Base-by-base conservation (phyloP, 257 asterid species). In the Osmanthus fragrans region DNA sequence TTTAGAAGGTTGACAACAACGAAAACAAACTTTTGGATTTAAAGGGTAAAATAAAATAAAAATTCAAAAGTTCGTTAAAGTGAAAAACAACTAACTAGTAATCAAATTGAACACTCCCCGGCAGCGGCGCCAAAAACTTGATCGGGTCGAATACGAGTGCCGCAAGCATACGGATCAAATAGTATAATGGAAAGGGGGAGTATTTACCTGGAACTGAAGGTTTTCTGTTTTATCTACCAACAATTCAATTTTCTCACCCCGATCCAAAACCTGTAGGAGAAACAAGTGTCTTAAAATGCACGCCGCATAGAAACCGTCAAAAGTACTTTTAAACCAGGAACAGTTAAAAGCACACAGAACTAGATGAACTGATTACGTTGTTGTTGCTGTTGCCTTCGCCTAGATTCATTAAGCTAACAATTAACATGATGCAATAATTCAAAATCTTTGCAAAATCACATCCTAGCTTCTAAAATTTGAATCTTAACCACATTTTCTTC, bases 191-290 rank as follows among this genome's bases (percentile, higher is more conserved):
- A 72, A 29, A 40, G 63, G 68, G 83, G 77, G 47, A 29, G 56
- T 33, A 32, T 58, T 13, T 74, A 89, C 98, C 98, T 94, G 97
- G 85, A 94, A 94, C 89, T 94, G 99, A 83, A 25, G 27, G 27
- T 25, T 25, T 25, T 25, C 54, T 29, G 4, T 86, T 89, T 92
- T 94, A 79, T 94, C 98, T 16, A 94, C 97, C 79, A 94, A 90
- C 87, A 94, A 79, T 79, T 94, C 98, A 51, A 94, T 94, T 87
- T 90, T 94, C 89, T 94, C 97, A 64, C 98, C 98, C 27, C 98
- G 93, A 80, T 94, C 98, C 96, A 94, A 80, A 74, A 94, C 97
- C 98, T 94, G 86, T 74, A 79, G 15, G 73, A 54, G 47, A 74
- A 77, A 11, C 72, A 21, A 60, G 10, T 18, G 60, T 71, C 33